Conservation (phyloP, 2,329 filamentous ascomycete genomes). For the Talaromyces sp. region DNA sequence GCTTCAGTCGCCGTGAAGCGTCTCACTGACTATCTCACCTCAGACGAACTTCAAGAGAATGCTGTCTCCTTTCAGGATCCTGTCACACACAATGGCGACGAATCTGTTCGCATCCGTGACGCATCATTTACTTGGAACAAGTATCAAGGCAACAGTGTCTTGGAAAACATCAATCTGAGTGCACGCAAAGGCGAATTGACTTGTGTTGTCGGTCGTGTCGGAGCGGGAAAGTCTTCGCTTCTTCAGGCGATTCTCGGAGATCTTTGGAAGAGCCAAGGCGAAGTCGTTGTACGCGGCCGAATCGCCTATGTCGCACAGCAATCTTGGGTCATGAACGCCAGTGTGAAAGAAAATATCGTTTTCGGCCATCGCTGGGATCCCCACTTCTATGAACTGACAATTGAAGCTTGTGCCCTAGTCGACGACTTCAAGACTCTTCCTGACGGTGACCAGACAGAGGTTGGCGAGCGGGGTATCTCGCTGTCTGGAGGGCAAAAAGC, state of each 20-base stretch:
- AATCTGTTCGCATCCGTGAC: constrained; percentile 76
- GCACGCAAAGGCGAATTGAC: constrained; percentile 90
- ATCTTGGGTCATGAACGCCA: constrained; percentile 96
- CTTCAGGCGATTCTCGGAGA: constrained; percentile 85
- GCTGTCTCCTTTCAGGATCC: constrained; percentile 69
- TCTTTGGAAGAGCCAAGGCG: constrained; percentile 81
- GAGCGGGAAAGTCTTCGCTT: constrained; percentile 89
- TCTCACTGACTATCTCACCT: constrained; percentile 76
- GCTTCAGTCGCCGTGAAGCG: constrained; percentile 87
- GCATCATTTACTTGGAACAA: constrained; percentile 95
- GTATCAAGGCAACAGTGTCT: constrained; percentile 62
- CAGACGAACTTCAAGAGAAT: constrained; percentile 85
- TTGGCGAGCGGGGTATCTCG: constrained; percentile 94
- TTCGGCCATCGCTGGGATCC: constrained; percentile 95
- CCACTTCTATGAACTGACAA: constrained; percentile 86
- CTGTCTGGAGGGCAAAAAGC: constrained; percentile 95
- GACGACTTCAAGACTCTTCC: constrained; percentile 91
- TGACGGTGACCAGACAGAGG: constrained; percentile 93
- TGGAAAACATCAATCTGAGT: constrained; percentile 81
- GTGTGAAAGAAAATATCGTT: constrained; percentile 92
- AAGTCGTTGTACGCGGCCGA: constrained; percentile 75
- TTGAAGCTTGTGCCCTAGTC: constrained; percentile 82
- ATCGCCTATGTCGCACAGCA: constrained; percentile 91
- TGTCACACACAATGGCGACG: constrained; percentile 73
- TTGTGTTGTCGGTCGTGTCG: constrained; percentile 92